Percentiles rank a stretch among this genome's conserved stretches.
These are phyloP conservation scores for Paspalum vaginatum DNA, from an alignment of 176 grass and related monocot genomes.

Conservation along the genomic window DNA sequence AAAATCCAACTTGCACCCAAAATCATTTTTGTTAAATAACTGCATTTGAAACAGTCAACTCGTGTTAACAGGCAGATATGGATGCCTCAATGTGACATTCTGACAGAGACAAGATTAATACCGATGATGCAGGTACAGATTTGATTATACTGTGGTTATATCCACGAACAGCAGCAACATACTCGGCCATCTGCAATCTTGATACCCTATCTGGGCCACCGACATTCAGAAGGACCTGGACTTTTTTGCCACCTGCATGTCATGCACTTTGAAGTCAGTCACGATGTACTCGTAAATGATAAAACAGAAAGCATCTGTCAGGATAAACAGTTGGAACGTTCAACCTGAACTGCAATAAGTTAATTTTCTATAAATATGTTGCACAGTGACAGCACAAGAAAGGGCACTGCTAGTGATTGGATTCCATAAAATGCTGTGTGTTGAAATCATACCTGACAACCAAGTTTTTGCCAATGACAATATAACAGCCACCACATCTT, in stretches of 20 bases:
- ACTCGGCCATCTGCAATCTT: conserved; percentile 92
- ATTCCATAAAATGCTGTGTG: conserved; percentile 16
- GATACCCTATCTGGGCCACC: conserved; percentile 87
- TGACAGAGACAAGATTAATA: conserved; percentile 31
- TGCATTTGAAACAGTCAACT: background rate
- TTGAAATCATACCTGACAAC: conserved; percentile 64
- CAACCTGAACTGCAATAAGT: background rate
- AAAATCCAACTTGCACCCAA: background rate
- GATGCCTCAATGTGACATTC: conserved; percentile 16
- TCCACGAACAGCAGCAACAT: conserved; percentile 75
- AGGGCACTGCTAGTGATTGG: background rate
- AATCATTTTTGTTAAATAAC: background rate
- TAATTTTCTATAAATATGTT: background rate
- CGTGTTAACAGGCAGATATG: background rate
- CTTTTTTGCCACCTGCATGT: conserved; percentile 54
- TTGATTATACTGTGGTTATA: conserved; percentile 66
- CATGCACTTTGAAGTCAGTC: conserved; percentile 27
- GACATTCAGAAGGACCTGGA: conserved; percentile 72
- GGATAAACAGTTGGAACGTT: background rate
- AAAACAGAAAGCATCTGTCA: background rate
- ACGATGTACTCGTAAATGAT: conserved; percentile 7
- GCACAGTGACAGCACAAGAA: background rate
- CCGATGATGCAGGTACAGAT: conserved; percentile 80
- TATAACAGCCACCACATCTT: conserved; percentile 83
- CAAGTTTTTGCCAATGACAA: conserved; percentile 61